Evolutionary conservation across 2,329 filamentous ascomycete species (phyloP).

Genomic region (Cladophialophora yegresii): DNA sequence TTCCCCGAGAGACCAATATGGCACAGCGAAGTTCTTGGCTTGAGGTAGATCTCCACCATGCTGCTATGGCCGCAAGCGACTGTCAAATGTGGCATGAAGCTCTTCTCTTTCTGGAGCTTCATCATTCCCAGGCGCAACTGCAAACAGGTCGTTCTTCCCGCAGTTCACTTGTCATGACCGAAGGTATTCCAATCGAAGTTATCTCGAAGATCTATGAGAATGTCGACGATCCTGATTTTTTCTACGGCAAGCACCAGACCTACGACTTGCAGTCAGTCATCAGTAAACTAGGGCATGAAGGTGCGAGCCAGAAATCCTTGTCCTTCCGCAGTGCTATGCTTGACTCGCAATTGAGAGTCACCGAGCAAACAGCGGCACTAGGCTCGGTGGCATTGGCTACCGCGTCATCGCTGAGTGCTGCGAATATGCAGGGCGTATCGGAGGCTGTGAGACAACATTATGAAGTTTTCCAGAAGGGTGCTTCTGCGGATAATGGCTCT

Average conservation of each 20-base stretch:
- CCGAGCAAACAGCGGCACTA: constrained; percentile 57
- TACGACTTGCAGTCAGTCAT: constrained; percentile 76
- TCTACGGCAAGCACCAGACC: constrained; percentile 83
- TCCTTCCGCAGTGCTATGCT: constrained; percentile 89
- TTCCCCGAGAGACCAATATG: constrained; percentile 74
- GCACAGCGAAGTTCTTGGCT: constrained; percentile 82
- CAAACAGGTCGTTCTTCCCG: constrained; percentile 54
- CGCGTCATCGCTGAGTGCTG: constrained; percentile 60
- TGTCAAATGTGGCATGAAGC: constrained; percentile 89
- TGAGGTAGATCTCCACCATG: constrained; percentile 72
- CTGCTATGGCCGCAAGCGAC: constrained; percentile 69
- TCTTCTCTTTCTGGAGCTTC: constrained; percentile 77
- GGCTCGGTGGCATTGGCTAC: constrained; percentile 37
- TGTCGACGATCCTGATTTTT: constrained; percentile 93
- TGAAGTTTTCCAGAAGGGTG: constrained; percentile 12
- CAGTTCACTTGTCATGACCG: constrained; percentile 63
- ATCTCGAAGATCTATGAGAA: constrained; percentile 83
- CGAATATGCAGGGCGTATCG: constrained; percentile 84
- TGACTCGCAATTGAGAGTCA: constrained; percentile 74
- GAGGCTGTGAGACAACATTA: constrained; percentile 64
- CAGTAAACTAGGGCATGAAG: constrained; percentile 83
- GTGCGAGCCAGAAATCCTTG: constrained; percentile 80
- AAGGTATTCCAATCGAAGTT: constrained; percentile 63
- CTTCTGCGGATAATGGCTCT: neutral
- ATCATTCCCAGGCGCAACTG: constrained; percentile 58